Evolutionary conservation across 202 grass and related monocot species (phyloP).

Genomic region (Bolboschoenoplectus hybrid): DNA sequence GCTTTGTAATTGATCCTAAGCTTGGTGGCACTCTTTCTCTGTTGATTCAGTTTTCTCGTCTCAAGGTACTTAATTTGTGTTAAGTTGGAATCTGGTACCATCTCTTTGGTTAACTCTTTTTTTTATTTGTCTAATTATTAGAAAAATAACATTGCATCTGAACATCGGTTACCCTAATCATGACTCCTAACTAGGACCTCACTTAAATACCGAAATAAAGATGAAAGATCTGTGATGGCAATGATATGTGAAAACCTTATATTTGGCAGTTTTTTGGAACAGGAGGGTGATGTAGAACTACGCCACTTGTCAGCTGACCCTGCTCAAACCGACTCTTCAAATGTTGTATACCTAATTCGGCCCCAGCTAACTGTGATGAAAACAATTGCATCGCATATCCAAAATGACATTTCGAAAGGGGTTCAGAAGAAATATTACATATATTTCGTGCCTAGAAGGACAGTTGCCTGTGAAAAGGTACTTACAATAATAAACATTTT

Average conservation of each 20-base stretch:
- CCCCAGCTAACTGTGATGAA: slow-evolving; percentile 81
- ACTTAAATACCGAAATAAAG: neutral
- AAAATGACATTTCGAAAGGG: slow-evolving; percentile 72
- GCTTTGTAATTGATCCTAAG: slow-evolving; percentile 81
- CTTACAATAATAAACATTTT: neutral
- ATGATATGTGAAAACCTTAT: neutral
- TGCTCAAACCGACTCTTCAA: slow-evolving; percentile 74
- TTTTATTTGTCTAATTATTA: slow-evolving; percentile 17
- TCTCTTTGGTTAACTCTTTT: neutral
- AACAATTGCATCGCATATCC: slow-evolving; percentile 63
- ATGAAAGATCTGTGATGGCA: neutral
- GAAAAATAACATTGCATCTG: neutral
- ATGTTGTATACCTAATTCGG: slow-evolving; percentile 72
- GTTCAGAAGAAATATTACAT: slow-evolving; percentile 87
- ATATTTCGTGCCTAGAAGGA: slow-evolving; percentile 78
- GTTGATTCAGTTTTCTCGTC: slow-evolving; percentile 64
- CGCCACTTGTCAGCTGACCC: slow-evolving; percentile 69
- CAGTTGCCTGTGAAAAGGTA: slow-evolving; percentile 95
- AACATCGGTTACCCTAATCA: neutral
- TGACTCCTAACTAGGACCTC: neutral
- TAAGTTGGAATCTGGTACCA: neutral
- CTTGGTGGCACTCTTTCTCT: slow-evolving; percentile 71
- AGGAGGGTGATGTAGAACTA: slow-evolving; percentile 82
- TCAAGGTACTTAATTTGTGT: slow-evolving; percentile 56
- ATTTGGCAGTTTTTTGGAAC: slow-evolving; percentile 21